Conservation (phyloP, 495 filamentous ascomycete species). For the Neurospora sublineolata region DNA sequence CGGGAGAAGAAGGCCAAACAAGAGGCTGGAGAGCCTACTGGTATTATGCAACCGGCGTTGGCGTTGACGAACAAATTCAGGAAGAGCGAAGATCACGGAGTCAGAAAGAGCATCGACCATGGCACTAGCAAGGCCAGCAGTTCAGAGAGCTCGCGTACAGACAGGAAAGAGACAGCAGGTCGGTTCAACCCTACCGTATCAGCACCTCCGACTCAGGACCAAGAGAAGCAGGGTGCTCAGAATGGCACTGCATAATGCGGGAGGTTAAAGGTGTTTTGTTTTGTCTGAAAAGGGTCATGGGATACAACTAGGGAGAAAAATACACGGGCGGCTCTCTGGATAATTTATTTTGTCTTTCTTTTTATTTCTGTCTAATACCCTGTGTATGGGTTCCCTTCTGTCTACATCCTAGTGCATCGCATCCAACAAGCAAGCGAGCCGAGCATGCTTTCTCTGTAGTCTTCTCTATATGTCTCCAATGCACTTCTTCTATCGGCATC, state of each 20-base stretch:
- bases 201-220: background rate
- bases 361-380: background rate
- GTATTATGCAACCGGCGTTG: background rate
- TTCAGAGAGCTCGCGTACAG: background rate
- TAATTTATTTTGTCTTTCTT: background rate
- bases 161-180: background rate
- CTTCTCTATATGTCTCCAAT: background rate
- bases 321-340: background rate
- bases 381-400: background rate
- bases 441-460: background rate
- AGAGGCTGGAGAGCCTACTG: background rate
- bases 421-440: background rate
- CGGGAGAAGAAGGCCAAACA: conserved; percentile 27
- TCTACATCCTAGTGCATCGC: background rate
- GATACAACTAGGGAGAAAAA: background rate
- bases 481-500: background rate
- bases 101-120: background rate
- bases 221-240: background rate
- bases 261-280: background rate
- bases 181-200: background rate
- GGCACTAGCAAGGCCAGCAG: background rate
- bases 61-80: background rate
- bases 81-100: background rate
- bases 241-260: background rate
- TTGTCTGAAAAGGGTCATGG: background rate